Evolutionary conservation across 2,329 filamentous ascomycete genomes (phyloP).

Genomic region (Calonectria leucothoes): DNA sequence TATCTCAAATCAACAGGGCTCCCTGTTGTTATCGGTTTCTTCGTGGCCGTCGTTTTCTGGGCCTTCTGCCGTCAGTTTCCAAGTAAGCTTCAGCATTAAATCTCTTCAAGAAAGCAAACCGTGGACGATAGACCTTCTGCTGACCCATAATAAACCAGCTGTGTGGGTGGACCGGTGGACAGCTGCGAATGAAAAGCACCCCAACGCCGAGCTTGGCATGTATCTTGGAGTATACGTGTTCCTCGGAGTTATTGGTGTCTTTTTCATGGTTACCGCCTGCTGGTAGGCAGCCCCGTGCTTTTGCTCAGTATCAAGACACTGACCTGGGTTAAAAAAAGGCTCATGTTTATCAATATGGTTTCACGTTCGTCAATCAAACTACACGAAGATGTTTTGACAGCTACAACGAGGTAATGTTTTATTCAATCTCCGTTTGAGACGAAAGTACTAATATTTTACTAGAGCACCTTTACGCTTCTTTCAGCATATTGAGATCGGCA

Average conservation of each 20-base stretch:
- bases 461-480: neutral
- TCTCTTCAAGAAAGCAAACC: no score
- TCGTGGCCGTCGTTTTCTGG: neutral
- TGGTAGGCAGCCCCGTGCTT: neutral
- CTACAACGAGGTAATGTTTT: neutral
- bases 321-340: neutral
- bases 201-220: slow-evolving; percentile 15
- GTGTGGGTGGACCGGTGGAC: neutral
- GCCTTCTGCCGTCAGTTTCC: neutral
- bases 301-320: neutral
- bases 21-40: neutral
- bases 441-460: neutral
- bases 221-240: neutral
- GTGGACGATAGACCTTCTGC: no score
- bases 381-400: neutral
- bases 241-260: neutral
- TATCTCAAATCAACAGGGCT: neutral
- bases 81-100: no score
- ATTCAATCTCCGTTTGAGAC: no score
- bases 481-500: neutral
- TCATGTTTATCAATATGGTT: neutral
- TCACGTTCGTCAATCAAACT: neutral
- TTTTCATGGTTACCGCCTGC: neutral
- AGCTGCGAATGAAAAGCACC: neutral
- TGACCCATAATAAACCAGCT: neutral